Percentiles rank a stretch among this genome's conserved stretches.
Evolutionary conservation across 305 asterid species (phyloP).

Genomic region (Solanum hybrid): DNA sequence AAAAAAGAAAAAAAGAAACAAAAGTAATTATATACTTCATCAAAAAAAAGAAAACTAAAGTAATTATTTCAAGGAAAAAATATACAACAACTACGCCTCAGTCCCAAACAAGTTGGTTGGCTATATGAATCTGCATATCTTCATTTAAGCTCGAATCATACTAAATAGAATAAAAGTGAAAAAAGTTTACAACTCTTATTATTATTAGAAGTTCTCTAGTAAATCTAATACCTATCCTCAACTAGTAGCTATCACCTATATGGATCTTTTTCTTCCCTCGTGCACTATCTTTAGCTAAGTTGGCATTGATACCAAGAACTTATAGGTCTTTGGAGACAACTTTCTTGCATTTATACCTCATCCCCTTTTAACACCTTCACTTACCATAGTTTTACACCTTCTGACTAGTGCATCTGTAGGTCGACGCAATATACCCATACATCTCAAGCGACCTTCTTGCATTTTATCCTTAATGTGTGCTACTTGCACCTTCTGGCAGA

Average conservation of each 20-base stretch:
- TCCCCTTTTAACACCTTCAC: neutral
- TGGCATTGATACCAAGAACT: neutral
- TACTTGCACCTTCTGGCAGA: neutral
- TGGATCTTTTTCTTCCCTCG: neutral
- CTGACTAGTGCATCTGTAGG: neutral
- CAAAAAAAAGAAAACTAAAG: neutral
- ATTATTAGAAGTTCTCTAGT: neutral
- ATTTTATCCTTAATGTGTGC: neutral
- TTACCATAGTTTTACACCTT: neutral
- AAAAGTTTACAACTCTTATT: neutral
- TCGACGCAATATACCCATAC: neutral
- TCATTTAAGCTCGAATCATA: neutral
- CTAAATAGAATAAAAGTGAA: neutral
- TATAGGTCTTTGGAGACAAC: neutral
- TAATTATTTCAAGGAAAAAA: neutral
- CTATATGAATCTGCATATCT: neutral
- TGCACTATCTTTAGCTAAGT: neutral
- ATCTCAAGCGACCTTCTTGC: neutral
- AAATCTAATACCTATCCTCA: neutral
- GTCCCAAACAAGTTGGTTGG: neutral
- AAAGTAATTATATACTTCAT: neutral
- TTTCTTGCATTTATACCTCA: neutral
- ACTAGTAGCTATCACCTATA: neutral
- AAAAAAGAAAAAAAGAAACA: neutral
- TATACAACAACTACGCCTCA: neutral